phyloP scores from a whole-genome alignment of 495 filamentous ascomycete species.

The Acidomyces sp. region DNA sequence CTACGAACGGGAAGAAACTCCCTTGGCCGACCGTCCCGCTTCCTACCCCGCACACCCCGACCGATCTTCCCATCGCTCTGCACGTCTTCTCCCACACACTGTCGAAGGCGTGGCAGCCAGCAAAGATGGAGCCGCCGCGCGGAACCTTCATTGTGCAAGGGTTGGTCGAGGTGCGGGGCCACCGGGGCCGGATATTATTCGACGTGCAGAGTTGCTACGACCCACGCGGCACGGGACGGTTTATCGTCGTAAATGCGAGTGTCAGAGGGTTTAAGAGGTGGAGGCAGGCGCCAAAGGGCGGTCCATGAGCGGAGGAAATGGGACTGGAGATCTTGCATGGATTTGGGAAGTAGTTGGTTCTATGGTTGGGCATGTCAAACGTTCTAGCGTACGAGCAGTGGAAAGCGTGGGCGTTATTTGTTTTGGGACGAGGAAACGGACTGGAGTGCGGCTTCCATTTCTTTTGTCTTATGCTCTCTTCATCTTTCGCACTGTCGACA shows the following conservation, averaged over 20 bases:
- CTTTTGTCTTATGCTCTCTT: too few relatives aligned
- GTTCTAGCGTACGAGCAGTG: too few relatives aligned
- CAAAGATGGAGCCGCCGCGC: conserved; percentile 39
- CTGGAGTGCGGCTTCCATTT: too few relatives aligned
- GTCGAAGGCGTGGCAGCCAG: conserved; percentile 32
- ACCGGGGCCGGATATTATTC: conserved; percentile 41
- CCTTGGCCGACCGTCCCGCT: not conserved
- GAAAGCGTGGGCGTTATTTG: too few relatives aligned
- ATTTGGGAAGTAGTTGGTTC: too few relatives aligned
- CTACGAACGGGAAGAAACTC: not conserved
- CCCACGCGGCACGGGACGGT: conserved; percentile 32
- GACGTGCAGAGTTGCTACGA: conserved; percentile 50
- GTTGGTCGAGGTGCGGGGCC: conserved; percentile 49
- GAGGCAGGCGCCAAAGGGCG: conserved; percentile 26
- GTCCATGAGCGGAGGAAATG: conserved; percentile 11
- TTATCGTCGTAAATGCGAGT: conserved; percentile 16
- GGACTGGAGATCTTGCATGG: not conserved
- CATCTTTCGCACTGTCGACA: too few relatives aligned
- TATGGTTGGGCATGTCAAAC: too few relatives aligned
- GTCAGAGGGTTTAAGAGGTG: conserved; percentile 23
- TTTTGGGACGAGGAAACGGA: too few relatives aligned
- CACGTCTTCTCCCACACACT: conserved; percentile 45
- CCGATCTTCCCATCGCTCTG: conserved; percentile 25
- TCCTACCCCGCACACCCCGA: not conserved
- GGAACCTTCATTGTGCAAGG: conserved; percentile 54